phyloP scores from a whole-genome alignment of 1,139 yeast species.

The Blastobotrys buckinghamii region DNA sequence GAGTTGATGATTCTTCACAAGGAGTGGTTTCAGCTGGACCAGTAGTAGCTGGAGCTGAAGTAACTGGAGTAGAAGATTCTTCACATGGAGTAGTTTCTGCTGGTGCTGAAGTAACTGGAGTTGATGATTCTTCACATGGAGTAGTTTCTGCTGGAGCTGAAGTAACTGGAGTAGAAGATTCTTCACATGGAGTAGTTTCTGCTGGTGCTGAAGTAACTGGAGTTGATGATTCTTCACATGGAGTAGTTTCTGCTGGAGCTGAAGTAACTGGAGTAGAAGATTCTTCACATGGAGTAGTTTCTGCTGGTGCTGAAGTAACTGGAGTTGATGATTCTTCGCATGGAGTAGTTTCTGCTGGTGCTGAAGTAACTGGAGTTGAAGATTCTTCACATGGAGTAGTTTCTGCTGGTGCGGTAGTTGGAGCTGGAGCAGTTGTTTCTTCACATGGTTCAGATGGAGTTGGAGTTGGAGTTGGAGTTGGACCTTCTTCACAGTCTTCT shows the following conservation, averaged over 20 bases:
- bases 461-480: constrained; percentile 6
- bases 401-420: constrained; percentile 1
- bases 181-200: background rate
- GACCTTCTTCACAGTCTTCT: background rate
- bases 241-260: constrained; percentile 9
- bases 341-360: constrained; percentile 11
- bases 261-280: constrained; percentile 10
- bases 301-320: constrained; percentile 6
- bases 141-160: constrained; percentile 6
- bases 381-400: constrained; percentile 6
- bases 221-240: constrained; percentile 5
- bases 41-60: constrained; percentile 6
- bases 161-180: constrained; percentile 3
- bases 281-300: constrained; percentile 2
- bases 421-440: constrained; percentile 10
- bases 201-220: constrained; percentile 10
- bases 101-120: constrained; percentile 3
- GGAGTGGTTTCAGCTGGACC: constrained; percentile 6
- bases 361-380: constrained; percentile 10
- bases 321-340: constrained; percentile 7
- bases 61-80: constrained; percentile 11
- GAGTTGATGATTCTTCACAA: constrained; percentile 10
- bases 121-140: background rate
- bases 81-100: constrained; percentile 5
- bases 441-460: constrained; percentile 10